Evolutionary conservation across 768 basidiomycete genomes (phyloP), one percentile per base, ranked within the genome.

Genomic region (Rhizopogon salebrosus): DNA sequence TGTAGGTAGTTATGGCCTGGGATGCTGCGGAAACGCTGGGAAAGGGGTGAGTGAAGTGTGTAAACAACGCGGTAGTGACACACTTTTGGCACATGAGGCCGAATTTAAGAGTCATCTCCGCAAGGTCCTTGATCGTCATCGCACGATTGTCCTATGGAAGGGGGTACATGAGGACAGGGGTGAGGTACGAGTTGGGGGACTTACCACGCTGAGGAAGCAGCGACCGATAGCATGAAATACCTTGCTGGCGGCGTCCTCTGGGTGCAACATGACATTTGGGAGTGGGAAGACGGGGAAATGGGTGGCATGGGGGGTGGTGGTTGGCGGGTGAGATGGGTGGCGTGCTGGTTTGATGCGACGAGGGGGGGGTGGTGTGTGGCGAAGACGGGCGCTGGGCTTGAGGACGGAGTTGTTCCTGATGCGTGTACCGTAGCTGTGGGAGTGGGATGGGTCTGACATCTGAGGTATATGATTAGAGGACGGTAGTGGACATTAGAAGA

Each of bases 101-200:
- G 61, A 75, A 79, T 56, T 71, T 72, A 57, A 83, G 75, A 35
- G 82, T 77, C 71, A 83, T 80, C 60, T 89, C 85, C 29, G 89
- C 83, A 50, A 91, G 80, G 72, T 91, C 88, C 67, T 90, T 91
- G 72, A 90, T 85, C 38, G 88, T 90, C 83, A 89, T 87, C 42
- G 88, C 88, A 45, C 86, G 82, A 68, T 91, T 91, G 62, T 85
- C 80, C 86, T 89, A 52, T 20, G 38, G 10, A 36, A n/a, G n/a
- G n/a, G n/a, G n/a, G n/a, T n/a, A 55, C 24, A 35, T 38, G 11
- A 22, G 29, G 41, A 49, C 55, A 55, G 57, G 58, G 56, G 52
- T 31, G 41, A 52, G 11, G 41, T 55, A 23, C 14, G 50, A 35
- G 48, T 0, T 31, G 26, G 24, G 35, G 54, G 26, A 72, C 86